Conservation (phyloP, 257 asterid species). For the Osmanthus fragrans region DNA sequence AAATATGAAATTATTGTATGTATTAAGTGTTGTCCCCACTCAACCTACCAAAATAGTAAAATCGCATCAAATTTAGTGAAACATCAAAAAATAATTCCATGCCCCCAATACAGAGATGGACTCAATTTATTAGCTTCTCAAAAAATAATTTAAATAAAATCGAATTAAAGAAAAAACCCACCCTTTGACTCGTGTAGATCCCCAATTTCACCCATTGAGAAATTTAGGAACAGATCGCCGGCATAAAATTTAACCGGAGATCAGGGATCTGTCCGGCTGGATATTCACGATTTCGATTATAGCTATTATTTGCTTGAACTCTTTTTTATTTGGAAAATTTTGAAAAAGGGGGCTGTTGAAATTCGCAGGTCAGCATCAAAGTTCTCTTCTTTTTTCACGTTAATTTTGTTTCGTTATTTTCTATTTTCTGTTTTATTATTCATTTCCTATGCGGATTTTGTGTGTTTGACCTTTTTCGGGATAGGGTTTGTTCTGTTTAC, state of each 20-base stretch:
- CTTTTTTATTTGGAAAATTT: background rate
- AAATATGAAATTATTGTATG: background rate
- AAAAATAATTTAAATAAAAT: background rate
- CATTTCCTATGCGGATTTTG: background rate
- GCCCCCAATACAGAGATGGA: background rate
- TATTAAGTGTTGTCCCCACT: background rate
- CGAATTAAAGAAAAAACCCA: background rate
- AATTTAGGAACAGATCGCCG: constrained; percentile 18
- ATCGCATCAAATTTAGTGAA: background rate
- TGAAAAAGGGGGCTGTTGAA: background rate
- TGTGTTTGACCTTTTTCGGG: background rate
- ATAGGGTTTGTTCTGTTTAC: background rate
- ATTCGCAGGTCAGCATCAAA: constrained; percentile 1
- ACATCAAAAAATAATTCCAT: background rate
- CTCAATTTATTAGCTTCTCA: background rate
- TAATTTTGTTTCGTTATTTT: background rate
- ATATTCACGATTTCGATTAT: constrained; percentile 16
- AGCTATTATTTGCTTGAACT: background rate
- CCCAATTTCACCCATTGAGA: background rate
- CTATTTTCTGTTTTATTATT: background rate
- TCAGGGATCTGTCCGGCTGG: constrained; percentile 43
- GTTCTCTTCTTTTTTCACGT: background rate
- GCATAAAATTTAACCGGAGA: constrained; percentile 26
- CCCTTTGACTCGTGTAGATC: background rate
- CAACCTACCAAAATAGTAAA: background rate